Evolutionary conservation across 306 rosid genomes (phyloP).

Genomic region (Corylus heterophylla): DNA sequence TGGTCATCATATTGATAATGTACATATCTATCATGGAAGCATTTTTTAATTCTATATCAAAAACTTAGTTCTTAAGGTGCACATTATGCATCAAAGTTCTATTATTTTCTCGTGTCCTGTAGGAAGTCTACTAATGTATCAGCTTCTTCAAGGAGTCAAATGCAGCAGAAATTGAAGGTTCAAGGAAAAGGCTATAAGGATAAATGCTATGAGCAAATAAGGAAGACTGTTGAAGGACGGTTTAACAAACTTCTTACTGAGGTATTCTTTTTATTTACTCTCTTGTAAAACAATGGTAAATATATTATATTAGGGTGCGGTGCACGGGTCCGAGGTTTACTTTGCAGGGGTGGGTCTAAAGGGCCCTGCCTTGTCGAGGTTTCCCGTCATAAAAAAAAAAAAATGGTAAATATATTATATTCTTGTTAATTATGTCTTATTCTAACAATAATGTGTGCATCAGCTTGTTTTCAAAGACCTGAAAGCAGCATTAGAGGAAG

Average conservation of each 20-base stretch:
- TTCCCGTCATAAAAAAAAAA: neutral
- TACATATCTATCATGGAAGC: neutral
- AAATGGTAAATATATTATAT: neutral
- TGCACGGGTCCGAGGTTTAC: too few relatives aligned
- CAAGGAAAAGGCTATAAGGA: conserved; percentile 92
- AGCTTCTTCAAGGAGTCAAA: conserved; percentile 64
- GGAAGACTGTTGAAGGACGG: conserved; percentile 88
- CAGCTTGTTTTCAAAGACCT: conserved; percentile 89
- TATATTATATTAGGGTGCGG: neutral
- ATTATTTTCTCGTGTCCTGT: conserved; percentile 33
- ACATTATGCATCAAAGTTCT: neutral
- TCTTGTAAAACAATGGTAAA: neutral
- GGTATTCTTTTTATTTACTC: conserved; percentile 42
- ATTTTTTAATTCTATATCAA: neutral
- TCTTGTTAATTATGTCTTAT: conserved; percentile 19
- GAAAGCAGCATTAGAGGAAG: conserved; percentile 93
- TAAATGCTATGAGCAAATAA: conserved; percentile 89
- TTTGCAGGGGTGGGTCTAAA: too few relatives aligned
- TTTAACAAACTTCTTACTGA: conserved; percentile 82
- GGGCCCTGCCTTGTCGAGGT: too few relatives aligned
- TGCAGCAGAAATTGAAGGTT: conserved; percentile 75
- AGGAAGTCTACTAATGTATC: conserved; percentile 57
- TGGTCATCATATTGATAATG: conserved; percentile 7
- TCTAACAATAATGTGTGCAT: conserved; percentile 41
- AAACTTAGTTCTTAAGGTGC: conserved; percentile 11